Conservation (phyloP, 164 flowering plant genomes). For the Macadamia integrifolia region DNA sequence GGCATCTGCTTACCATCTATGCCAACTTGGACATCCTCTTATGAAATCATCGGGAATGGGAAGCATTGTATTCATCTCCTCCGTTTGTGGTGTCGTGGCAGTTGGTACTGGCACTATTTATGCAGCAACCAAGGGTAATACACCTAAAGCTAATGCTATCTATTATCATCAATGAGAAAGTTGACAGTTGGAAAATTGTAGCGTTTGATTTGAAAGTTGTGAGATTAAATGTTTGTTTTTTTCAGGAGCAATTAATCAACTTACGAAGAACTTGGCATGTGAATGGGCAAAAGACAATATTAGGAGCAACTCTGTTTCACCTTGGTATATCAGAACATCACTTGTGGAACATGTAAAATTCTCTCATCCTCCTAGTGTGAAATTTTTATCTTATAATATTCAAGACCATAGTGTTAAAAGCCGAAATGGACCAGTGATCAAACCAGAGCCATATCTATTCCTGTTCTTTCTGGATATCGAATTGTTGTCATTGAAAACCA, state of each 20-base stretch:
- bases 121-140: constrained; percentile 43
- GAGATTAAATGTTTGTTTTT: not conserved
- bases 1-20: constrained; percentile 41
- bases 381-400: not conserved
- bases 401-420: not conserved
- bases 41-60: constrained; percentile 43
- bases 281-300: constrained; percentile 90
- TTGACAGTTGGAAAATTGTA: not conserved
- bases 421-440: too few species aligned
- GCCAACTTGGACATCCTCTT: constrained; percentile 56
- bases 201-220: constrained; percentile 1
- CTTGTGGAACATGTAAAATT: constrained; percentile 52
- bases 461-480: too few species aligned
- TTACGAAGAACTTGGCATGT: constrained; percentile 67
- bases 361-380: constrained; percentile 1
- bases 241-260: constrained; percentile 68
- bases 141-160: not conserved
- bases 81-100: constrained; percentile 32
- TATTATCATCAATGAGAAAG: not conserved
- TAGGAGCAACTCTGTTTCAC: constrained; percentile 57
- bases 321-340: constrained; percentile 63
- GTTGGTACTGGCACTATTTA: constrained; percentile 20
- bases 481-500: too few species aligned
- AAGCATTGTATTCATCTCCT: constrained; percentile 45
- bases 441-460: too few species aligned